Evolutionary conservation across 306 rosid genomes (phyloP), one percentile per base, ranked within the genome.

Genomic region (Cucurbita pepo): DNA sequence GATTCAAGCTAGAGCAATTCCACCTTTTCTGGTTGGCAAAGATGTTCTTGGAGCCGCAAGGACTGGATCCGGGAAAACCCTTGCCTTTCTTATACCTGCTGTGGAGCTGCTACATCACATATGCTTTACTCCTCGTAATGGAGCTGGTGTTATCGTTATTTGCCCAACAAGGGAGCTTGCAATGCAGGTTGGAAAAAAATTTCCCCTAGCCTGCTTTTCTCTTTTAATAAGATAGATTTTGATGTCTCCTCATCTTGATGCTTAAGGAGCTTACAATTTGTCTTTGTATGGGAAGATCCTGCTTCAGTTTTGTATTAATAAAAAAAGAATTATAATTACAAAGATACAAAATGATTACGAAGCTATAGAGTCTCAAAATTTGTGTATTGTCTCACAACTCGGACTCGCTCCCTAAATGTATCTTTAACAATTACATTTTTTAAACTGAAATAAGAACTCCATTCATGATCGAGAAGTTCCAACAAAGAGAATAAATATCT

Each of bases 101-200:
- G 85, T 87, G 40, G 99, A 94, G 88, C 70, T 94, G 81, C 66
- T 94, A 72, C 71, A 80, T 76, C 82, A 81, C 15, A 75, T 79
- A 2, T 75, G 55, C 58, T 91, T 94, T 63, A 54, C 92, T 13
- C 85, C 96, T 12, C 92, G 91, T 0, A 89, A 89, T 53, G 99
- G 99, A 58, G 77, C 86, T 0, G 99, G 97, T 64, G 96, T 89
- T 60, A 71, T 94, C 36, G 83, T 94, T 36, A 91, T 94, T 66
- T 94, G 99, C 74, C 99, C 97, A 5, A 94, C 99, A 15, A 78
- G 99, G 77, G 99, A 94, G 77, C 97, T 94, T 67, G 97, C 99
- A 14, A 94, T 94, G n/a, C 98, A 93, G 98, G 98, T 92, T 50
- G 73, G 25, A 14, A 12, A 13, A 1, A 18, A 0, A 0, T 52